Evolutionary conservation across 495 filamentous ascomycete genomes (phyloP).

Genomic region (Elasticomyces elasticus): DNA sequence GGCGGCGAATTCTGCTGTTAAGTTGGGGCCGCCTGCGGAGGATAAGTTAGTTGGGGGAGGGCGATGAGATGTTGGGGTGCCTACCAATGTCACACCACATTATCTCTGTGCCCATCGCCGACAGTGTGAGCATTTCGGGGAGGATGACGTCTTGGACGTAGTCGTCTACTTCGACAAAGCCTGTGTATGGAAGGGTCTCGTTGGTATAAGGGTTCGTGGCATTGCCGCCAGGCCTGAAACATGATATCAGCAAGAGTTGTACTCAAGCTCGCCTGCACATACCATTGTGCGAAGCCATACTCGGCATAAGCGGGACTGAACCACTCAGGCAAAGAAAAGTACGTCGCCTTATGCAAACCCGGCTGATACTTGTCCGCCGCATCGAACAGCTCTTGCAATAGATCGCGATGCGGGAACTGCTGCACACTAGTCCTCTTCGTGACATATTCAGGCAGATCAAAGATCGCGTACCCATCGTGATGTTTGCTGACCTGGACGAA

Average conservation of each 20-base stretch:
- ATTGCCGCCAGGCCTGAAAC: constrained; percentile 32
- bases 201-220: constrained; percentile 45
- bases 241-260: background rate
- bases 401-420: constrained; percentile 37
- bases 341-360: constrained; percentile 39
- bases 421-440: constrained; percentile 39
- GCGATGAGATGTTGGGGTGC: background rate
- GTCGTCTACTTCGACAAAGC: constrained; percentile 37
- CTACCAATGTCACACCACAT: constrained; percentile 50
- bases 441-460: constrained; percentile 37
- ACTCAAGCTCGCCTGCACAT: background rate
- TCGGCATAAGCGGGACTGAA: constrained; percentile 43
- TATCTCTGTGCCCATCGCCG: constrained; percentile 42
- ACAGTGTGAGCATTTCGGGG: constrained; percentile 43
- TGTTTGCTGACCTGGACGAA: constrained; percentile 47
- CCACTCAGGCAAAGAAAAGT: constrained; percentile 49
- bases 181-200: constrained; percentile 39
- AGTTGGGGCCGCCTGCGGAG: constrained; percentile 43
- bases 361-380: constrained; percentile 43
- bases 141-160: constrained; percentile 42
- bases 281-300: constrained; percentile 34
- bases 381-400: constrained; percentile 41
- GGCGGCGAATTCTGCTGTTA: constrained; percentile 39
- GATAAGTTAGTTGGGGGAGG: constrained; percentile 47
- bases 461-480: constrained; percentile 46